Evolutionary conservation across 2,329 filamentous ascomycete genomes (phyloP), one percentile per base, ranked within the genome.

Genomic region (Exophiala sp.): DNA sequence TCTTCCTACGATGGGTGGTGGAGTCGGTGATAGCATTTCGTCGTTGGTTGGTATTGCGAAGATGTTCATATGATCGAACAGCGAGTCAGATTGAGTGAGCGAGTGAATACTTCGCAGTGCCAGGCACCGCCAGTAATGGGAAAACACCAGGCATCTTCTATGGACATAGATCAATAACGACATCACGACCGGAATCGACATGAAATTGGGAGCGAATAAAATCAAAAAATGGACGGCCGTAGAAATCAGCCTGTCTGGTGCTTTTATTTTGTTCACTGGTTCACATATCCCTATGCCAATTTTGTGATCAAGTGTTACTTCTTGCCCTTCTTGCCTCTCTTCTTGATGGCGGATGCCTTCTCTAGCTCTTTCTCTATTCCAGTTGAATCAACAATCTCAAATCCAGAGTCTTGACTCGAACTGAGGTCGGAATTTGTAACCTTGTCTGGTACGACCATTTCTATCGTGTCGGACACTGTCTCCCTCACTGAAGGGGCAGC

Each of bases 11-110:
- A 64, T 64, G 61, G 36, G 35, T 3, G 54, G 58, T 18, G 72
- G 71, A 5, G 69, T 73, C 50, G 74, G 76, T 57, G 72, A 75
- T 18, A 73, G 73, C 44, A 65, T 79, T 44, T 73, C 75, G 11
- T 73, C 72, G 54, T 60, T 81, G 61, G 71, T 80, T 62, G 75
- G 73, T 59, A 69, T 79, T 57, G 78, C 76, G 24, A 75, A 77
- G 69, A 73, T 73, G 59, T 80, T 81, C 57, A 71, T 80, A 68
- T 81, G 65, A 73, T 29, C 24, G 5, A 29, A 20, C 10, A 43
- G 14, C 16, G 40, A 18, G 11, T 11, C 20, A 21, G 16, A 29
- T 20, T 16, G 39, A 20, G 10, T 10, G 8, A 14, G n/a, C 7
- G 16, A 20, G 39, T 20, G 5, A 9, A 8, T 6, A 18, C 12